Evolutionary conservation across 2,329 filamentous ascomycete genomes (phyloP), one percentile per base, ranked within the genome.

Genomic region (Pseudovirgaria hyperparasitica): DNA sequence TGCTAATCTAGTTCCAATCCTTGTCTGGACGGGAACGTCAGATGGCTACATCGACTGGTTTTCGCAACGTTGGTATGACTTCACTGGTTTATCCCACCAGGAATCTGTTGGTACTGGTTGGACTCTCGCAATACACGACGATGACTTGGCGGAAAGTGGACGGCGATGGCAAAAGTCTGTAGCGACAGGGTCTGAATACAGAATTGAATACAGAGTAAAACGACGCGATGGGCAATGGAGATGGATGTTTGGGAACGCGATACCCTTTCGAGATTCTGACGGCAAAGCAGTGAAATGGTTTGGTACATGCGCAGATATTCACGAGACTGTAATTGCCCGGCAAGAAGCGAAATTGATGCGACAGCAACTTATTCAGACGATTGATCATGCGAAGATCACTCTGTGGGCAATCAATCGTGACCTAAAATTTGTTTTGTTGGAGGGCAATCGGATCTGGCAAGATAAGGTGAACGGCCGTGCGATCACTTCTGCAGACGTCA

Each of bases 271-370:
- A 20, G 72, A 82, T 33, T 66, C 75, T 23, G 70, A 69, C 0
- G 77, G 76, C 2, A 58, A 65, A 25, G 82, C 86, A 25, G 63
- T 81, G 32, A 82, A 80, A 44, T 86, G 80, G 80, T 82, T 81
- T 40, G 81, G 78, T 10, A 84, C 78, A 1, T 84, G 76, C 41
- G 85, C 80, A 9, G 80, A 87, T 36, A 78, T 85, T 11, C 75
- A 86, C 42, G 78, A 85, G 34, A 64, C 73, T 22, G 75, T 85
- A 3, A 65, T 79, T 42, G 68, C 76, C 9, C 73, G 77, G 32
- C 62, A 77, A 34, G 65, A 66, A 25, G 76, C 76, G 10, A 72
- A 71, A 34, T 65, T 72, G 31, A 77, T 69, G 11, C 65, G 73
- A n/a, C 70, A 77, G 40, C 77, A 84, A 43, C 61, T 87, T 1